Percentiles rank a stretch among this genome's conserved stretches.
Conservation (phyloP, 2,329 filamentous ascomycete species). For the Xenosphaeropsis pyriputrescens region DNA sequence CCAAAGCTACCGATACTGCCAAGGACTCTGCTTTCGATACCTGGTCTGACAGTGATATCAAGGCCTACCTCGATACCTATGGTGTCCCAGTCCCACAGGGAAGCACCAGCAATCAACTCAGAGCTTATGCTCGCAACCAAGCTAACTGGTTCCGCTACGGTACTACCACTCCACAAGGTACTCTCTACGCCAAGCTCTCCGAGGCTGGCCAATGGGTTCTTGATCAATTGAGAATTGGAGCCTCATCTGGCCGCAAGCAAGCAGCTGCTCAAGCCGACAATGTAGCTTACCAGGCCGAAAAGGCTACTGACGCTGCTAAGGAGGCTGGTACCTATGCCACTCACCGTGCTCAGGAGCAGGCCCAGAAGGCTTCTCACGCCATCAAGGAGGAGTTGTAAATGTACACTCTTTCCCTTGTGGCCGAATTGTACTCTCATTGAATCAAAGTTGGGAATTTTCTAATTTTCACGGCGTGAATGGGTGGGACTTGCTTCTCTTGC, state of each 20-base stretch:
- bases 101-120: slow-evolving; percentile 43
- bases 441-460: too few species aligned
- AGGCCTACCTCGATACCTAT: slow-evolving; percentile 67
- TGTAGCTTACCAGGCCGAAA: slow-evolving; percentile 24
- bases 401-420: too few species aligned
- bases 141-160: slow-evolving; percentile 67
- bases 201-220: slow-evolving; percentile 30
- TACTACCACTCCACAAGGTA: slow-evolving; percentile 48
- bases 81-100: slow-evolving; percentile 33
- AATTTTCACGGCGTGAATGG: too few species aligned
- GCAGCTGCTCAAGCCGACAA: slow-evolving; percentile 24
- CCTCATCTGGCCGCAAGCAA: slow-evolving; percentile 27
- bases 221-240: slow-evolving; percentile 30
- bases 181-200: slow-evolving; percentile 48
- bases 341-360: slow-evolving; percentile 19
- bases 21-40: slow-evolving; percentile 56
- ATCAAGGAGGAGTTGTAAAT: slow-evolving; percentile 20
- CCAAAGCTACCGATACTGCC: slow-evolving; percentile 46
- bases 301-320: slow-evolving; percentile 25
- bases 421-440: too few species aligned
- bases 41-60: slow-evolving; percentile 56
- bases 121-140: slow-evolving; percentile 57
- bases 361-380: slow-evolving; percentile 16
- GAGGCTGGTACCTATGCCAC: slow-evolving; percentile 17
- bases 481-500: too few species aligned